phyloP scores from a whole-genome alignment of 305 asterid species.

The Ajuga reptans region DNA sequence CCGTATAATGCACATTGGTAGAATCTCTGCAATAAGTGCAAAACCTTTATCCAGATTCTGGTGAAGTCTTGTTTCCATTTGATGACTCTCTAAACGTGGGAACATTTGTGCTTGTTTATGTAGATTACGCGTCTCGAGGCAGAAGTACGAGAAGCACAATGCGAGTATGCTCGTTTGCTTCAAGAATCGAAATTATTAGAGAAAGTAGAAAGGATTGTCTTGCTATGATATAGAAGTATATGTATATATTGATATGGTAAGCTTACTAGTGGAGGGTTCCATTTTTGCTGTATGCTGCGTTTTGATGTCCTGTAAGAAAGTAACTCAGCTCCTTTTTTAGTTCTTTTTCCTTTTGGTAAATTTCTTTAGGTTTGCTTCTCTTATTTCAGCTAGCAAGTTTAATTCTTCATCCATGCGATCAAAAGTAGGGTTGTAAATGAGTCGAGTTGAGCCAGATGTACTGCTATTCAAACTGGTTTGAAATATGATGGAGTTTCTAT shows the following conservation, averaged over 20 bases:
- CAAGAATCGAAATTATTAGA: conserved; percentile 43
- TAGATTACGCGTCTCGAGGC: conserved; percentile 42
- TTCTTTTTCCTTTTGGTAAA: background rate
- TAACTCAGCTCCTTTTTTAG: background rate
- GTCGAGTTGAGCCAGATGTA: no score
- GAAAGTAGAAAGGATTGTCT: conserved; percentile 26
- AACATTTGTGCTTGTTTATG: conserved; percentile 14
- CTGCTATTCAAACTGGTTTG: no score
- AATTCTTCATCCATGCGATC: background rate
- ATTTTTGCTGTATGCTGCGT: background rate
- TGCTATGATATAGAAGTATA: background rate
- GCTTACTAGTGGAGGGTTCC: no score
- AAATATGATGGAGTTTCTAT: no score
- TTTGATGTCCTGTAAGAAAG: background rate
- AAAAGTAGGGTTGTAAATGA: no score
- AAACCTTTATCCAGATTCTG: background rate
- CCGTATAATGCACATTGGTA: background rate
- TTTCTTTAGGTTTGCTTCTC: background rate
- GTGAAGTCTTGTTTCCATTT: background rate
- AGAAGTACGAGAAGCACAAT: conserved; percentile 41
- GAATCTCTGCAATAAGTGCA: background rate
- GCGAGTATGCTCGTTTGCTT: conserved; percentile 45
- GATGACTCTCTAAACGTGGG: background rate
- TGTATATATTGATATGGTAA: background rate
- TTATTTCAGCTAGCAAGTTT: background rate